A percentile compares a stretch with the other conserved stretches of the same genome.
phyloP scores from a whole-genome alignment of 768 basidiomycete genomes.

The Phanerochaete sordida region DNA sequence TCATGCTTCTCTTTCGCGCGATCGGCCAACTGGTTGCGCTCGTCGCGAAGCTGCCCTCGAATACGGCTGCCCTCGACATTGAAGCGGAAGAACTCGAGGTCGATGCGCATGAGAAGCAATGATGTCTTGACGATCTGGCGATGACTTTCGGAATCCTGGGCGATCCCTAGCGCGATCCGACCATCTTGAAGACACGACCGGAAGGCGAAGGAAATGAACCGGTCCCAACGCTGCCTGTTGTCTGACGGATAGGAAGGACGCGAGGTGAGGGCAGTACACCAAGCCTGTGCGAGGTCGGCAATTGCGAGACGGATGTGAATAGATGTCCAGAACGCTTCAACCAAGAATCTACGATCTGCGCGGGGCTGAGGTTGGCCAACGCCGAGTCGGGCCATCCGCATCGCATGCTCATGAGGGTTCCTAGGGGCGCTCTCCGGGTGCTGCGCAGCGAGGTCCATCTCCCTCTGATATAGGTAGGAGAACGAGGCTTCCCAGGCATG shows the following conservation, averaged over 20 bases:
- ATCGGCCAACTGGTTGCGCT: constrained; percentile 21
- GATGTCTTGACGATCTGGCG: constrained; percentile 48
- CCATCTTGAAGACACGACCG: constrained; percentile 42
- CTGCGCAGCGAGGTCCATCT: constrained; percentile 31
- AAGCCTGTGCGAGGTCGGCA: constrained; percentile 37
- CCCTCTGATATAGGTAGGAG: constrained; percentile 45
- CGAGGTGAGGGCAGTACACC: constrained; percentile 33
- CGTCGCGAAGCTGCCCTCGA: constrained; percentile 15
- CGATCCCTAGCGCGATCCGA: constrained; percentile 42
- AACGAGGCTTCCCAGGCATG: constrained; percentile 61
- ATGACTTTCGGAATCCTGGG: constrained; percentile 45
- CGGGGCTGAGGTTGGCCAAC: constrained; percentile 56
- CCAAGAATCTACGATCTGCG: constrained; percentile 54
- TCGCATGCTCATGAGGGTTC: constrained; percentile 44
- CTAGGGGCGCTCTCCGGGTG: constrained; percentile 35
- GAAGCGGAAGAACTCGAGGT: constrained; percentile 50
- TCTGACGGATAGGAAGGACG: constrained; percentile 17
- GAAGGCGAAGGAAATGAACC: constrained; percentile 44
- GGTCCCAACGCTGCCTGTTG: constrained; percentile 42
- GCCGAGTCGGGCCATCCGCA: constrained; percentile 46
- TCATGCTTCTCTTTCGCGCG: constrained; percentile 16
- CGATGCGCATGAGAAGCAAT: constrained; percentile 41
- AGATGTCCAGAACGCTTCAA: constrained; percentile 58
- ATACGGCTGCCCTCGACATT: constrained; percentile 32
- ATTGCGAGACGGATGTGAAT: constrained; percentile 51